Evolutionary conservation across 768 basidiomycete genomes (phyloP), one percentile per base, ranked within the genome.

Genomic region (Steccherinum ochraceum): DNA sequence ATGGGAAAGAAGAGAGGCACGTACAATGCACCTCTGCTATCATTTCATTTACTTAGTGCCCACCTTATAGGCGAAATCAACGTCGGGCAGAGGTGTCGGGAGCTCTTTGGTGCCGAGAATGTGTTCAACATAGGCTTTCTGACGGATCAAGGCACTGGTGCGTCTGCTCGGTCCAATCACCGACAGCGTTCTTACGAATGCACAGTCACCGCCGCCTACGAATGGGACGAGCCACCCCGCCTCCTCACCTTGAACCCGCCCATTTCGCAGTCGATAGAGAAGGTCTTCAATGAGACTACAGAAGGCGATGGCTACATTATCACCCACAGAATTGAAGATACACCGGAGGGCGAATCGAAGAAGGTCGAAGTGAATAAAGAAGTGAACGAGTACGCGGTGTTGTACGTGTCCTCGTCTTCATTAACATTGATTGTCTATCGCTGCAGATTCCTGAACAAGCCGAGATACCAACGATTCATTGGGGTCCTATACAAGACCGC

Each of bases 121-220:
- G 63, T 59, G 18, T 61, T 59, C 58, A 60, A 60, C 51, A 49
- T 66, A 25, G 64, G 63, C 7, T 64, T 64, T 48, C 46, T 64
- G 13, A 60, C 60, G 10, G 58, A 56, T 51, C 56, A 56, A 39
- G 63, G 63, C 5, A 64, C 63, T 12, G 58, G 61, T 57, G 20
- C 21, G 54, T 35, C 24, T 40, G 39, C 39, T 42, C 3, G 16
- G 3, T 21, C n/a, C 11, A 47, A 19, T 16, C 24, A n/a, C 42
- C 45, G 21, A 43, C 24, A 20, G 1, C 3, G 2, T 35, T 16
- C 7, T 16, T 16, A 35, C 30, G n/a, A n/a, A 27, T 21, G 5
- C 25, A 13, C 45, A 58, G 63, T 66, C 18, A 62, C 63, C 5
- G 64, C 64, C 0, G 55, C 64, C 13, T 50, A 57, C 18, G 51